Evolutionary conservation across 768 basidiomycete species (phyloP).

Genomic region (Crucibulum laeve): DNA sequence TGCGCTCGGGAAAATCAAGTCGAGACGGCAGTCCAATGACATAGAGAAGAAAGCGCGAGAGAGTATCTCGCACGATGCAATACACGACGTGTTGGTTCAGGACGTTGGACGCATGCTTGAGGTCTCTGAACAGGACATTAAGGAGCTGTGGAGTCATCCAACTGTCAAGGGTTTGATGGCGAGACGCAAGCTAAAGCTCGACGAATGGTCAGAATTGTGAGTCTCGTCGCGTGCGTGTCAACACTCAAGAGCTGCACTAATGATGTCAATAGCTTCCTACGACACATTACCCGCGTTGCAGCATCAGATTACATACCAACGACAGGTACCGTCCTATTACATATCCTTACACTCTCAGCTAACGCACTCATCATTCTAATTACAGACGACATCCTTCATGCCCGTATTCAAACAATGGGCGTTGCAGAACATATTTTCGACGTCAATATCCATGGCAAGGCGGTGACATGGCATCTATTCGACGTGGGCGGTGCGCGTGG

Average conservation of each 20-base stretch:
- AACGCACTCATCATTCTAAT: constrained; percentile 22
- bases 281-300: constrained; percentile 69
- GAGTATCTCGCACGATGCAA: constrained; percentile 25
- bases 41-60: constrained; percentile 28
- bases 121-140: constrained; percentile 59
- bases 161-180: constrained; percentile 65
- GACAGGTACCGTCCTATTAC: constrained; percentile 42
- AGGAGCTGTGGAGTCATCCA: constrained; percentile 68
- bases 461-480: constrained; percentile 69
- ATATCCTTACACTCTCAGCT: constrained; percentile 9
- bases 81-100: constrained; percentile 52
- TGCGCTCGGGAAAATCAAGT: constrained; percentile 35
- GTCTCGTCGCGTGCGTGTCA: constrained; percentile 30
- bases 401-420: constrained; percentile 89
- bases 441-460: constrained; percentile 73
- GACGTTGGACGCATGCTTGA: constrained; percentile 59
- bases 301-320: constrained; percentile 68
- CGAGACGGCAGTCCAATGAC: constrained; percentile 23
- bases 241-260: too few species aligned
- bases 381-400: constrained; percentile 81
- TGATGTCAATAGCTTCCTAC: constrained; percentile 58
- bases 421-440: constrained; percentile 83
- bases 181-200: constrained; percentile 68
- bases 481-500: constrained; percentile 72
- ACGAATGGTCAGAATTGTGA: constrained; percentile 89